Evolutionary conservation across 306 rosid genomes (phyloP).

Genomic region (Cicer judaicum): DNA sequence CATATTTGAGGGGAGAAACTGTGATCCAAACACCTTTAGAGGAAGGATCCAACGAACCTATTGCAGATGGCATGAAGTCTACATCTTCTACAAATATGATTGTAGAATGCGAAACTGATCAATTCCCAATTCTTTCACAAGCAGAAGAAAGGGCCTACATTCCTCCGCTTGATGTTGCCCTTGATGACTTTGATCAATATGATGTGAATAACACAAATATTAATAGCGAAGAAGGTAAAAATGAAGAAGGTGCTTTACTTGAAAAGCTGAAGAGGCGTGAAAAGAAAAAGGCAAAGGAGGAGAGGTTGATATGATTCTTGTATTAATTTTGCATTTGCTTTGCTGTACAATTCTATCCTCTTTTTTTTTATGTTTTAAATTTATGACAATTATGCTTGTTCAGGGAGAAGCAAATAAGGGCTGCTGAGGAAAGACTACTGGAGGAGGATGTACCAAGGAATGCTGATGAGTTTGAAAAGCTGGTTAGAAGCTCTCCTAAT

Average conservation of each 20-base stretch:
- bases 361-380: not conserved
- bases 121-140: slow-evolving; percentile 55
- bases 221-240: slow-evolving; percentile 54
- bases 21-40: slow-evolving; percentile 44
- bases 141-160: slow-evolving; percentile 76
- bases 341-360: not conserved
- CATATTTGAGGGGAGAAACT: slow-evolving; percentile 51
- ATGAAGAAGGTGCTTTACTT: slow-evolving; percentile 40
- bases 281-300: slow-evolving; percentile 71
- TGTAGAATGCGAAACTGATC: slow-evolving; percentile 52
- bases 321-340: slow-evolving; percentile 21
- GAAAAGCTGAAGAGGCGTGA: slow-evolving; percentile 68
- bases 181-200: slow-evolving; percentile 67
- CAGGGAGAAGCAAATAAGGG: slow-evolving; percentile 80
- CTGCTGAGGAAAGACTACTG: slow-evolving; percentile 84
- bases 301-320: slow-evolving; percentile 59
- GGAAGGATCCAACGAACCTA: slow-evolving; percentile 54
- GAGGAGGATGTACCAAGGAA: slow-evolving; percentile 83
- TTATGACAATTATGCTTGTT: slow-evolving; percentile 23
- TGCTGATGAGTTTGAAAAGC: slow-evolving; percentile 90
- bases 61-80: slow-evolving; percentile 45
- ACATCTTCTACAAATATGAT: slow-evolving; percentile 43
- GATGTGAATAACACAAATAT: slow-evolving; percentile 43
- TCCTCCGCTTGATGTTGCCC: slow-evolving; percentile 84
- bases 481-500: slow-evolving; percentile 86